Evolutionary conservation across 2,329 filamentous ascomycete genomes (phyloP), one percentile per base, ranked within the genome.

Genomic region (Neofusicoccum sp.): DNA sequence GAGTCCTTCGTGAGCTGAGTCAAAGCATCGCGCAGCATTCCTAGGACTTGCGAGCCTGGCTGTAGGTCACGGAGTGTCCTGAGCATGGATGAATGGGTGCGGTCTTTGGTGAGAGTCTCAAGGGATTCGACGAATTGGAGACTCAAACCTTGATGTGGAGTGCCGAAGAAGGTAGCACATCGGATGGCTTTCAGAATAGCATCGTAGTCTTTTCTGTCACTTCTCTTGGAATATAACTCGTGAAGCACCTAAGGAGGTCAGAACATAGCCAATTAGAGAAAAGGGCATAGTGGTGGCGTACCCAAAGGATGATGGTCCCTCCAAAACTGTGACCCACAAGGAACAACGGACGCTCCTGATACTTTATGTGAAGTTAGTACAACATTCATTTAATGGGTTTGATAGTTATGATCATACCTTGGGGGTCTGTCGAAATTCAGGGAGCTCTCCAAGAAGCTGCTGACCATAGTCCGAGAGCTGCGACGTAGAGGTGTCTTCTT

Each of bases 101-200:
- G 33, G 16, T 52, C 14, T 8, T 8, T 9, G 9, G n/a, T 8
- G 3, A 52, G 34, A 37, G 7, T 3, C 16, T 52, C 49, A 7
- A 52, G 49, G 28, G 33, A 16, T 16, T 52, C 49, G 7, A 52
- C 16, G 33, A n/a, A 16, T 16, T 52, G 33, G 7, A 52, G 8
- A n/a, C 49, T 52, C 49, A 52, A 37, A 6, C 49, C 49, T 29
- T 14, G 28, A 28, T 52, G 49, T 3, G 49, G 49, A 11, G 49
- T 52, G 12, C 49, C 49, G 49, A 52, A 52, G 12, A 52, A 52
- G 4, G 34, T 52, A 39, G 49, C 49, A 16, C 49, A 52, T 52
- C 34, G 31, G 49, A 52, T 39, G 22, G 49, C 33, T 5, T 34
- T 37, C 49, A 52, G 12, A 14, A 52, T 7, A 37, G 37, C 49